Base-by-base conservation (phyloP, 257 asterid species). In the Fraxinus americana region DNA sequence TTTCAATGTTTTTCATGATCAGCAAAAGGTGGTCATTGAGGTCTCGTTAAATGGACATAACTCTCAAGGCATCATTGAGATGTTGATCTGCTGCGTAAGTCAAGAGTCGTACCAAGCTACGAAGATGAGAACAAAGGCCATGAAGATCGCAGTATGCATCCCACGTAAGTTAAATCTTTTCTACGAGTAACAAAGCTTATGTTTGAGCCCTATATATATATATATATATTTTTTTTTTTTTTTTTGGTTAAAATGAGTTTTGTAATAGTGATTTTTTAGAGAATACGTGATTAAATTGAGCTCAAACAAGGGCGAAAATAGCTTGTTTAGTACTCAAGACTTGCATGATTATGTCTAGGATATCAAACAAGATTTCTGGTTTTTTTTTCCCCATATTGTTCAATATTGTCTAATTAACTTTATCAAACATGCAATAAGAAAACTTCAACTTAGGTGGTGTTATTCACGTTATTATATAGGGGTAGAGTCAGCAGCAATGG, bases 401-500 rank as follows among this genome's bases (percentile, higher is more conserved):
- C 13, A 39, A 9, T 39, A 39, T 39, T 39, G 45, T 39, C 45
- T 39, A 8, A 8, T 39, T 12, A 8, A 39, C 12, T 39, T 8
- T 39, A 9, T 8, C 12, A 8, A 9, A 9, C 45, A 39, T 9
- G 13, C 12, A 8, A 8, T 39, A 8, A 39, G 45, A 39, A 39
- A 39, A 2, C 52, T 45, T 45, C 1, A 45, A 12, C 19, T 45
- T 45, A 4, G 16, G 12, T 17, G 0, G 1, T 45, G 17, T 45
- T 19, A 14, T 48, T 16, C n/a, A 48, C 7, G 7, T 48, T 13
- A 48, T 48, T 48, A 14, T 36, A 11, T 11, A 70, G 74, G 57
- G 29, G 74, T 70, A 4, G 74, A 70, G 74, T 70, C 74, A 70
- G 74, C 29, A 16, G 74, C 74, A 16, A 16, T 70, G 43, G 21